phyloP scores from a whole-genome alignment of 306 rosid species.

The Cyclanthera cordifolia region DNA sequence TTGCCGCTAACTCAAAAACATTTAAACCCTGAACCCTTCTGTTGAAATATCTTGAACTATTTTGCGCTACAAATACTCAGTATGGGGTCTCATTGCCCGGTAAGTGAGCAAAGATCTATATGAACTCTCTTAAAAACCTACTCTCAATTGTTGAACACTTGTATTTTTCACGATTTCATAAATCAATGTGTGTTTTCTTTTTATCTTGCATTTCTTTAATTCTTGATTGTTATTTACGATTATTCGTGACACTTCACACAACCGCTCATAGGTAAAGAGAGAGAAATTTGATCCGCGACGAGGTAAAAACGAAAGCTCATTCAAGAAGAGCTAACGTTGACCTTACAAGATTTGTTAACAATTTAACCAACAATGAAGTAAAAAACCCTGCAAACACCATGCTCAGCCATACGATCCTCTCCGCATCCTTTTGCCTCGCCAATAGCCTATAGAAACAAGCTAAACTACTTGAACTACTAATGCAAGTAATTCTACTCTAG shows the following conservation, averaged over 20 bases:
- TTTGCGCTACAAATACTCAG: too few species aligned
- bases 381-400: neutral
- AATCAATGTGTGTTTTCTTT: too few species aligned
- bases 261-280: neutral
- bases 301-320: neutral
- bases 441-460: neutral
- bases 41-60: too few species aligned
- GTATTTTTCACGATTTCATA: too few species aligned
- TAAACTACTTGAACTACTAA: neutral
- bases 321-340: neutral
- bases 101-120: too few species aligned
- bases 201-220: too few species aligned
- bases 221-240: too few species aligned
- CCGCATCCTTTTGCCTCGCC: neutral
- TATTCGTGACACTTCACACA: too few species aligned
- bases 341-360: neutral
- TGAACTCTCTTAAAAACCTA: too few species aligned
- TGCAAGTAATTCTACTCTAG: neutral
- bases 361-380: neutral
- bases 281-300: neutral
- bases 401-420: neutral
- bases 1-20: neutral
- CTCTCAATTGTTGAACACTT: too few species aligned
- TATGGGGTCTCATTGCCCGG: too few species aligned
- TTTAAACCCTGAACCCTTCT: constrained; percentile 1